phyloP scores from a whole-genome alignment of 306 rosid genomes.

The Senna siamea region DNA sequence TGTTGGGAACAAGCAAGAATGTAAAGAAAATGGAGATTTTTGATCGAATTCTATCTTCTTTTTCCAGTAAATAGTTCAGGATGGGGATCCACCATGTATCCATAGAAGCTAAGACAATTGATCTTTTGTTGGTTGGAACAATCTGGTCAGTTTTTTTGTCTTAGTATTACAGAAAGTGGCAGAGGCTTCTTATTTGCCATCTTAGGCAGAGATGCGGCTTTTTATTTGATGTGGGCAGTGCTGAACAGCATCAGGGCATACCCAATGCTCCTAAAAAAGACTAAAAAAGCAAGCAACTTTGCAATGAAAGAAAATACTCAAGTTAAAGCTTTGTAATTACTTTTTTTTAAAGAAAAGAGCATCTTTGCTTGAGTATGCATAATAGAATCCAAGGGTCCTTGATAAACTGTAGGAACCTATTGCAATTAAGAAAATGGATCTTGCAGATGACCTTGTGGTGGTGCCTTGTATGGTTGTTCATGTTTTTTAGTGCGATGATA shows the following conservation, averaged over 20 bases:
- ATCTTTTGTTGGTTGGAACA: no score
- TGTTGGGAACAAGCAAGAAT: no score
- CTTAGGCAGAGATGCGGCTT: no score
- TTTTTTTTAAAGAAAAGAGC: background rate
- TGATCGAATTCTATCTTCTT: no score
- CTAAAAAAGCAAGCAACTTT: background rate
- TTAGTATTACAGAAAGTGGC: no score
- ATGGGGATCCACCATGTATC: no score
- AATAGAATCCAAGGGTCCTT: background rate
- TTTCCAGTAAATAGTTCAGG: no score
- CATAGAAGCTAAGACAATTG: no score
- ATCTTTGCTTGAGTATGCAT: background rate
- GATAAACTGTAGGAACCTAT: background rate
- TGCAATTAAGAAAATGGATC: background rate
- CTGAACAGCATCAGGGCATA: background rate
- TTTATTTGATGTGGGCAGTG: no score
- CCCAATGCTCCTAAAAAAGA: background rate
- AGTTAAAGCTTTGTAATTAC: background rate
- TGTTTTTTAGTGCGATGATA: conserved; percentile 3
- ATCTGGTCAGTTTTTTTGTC: no score
- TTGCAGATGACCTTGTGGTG: background rate
- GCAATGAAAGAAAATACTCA: background rate
- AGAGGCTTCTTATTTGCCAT: no score
- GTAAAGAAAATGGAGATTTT: no score
- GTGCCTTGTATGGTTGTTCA: conserved; percentile 21